Percentiles rank a stretch among this genome's conserved stretches.
Evolutionary conservation across 495 filamentous ascomycete species (phyloP).

Genomic region (Daldinia bambusicola): DNA sequence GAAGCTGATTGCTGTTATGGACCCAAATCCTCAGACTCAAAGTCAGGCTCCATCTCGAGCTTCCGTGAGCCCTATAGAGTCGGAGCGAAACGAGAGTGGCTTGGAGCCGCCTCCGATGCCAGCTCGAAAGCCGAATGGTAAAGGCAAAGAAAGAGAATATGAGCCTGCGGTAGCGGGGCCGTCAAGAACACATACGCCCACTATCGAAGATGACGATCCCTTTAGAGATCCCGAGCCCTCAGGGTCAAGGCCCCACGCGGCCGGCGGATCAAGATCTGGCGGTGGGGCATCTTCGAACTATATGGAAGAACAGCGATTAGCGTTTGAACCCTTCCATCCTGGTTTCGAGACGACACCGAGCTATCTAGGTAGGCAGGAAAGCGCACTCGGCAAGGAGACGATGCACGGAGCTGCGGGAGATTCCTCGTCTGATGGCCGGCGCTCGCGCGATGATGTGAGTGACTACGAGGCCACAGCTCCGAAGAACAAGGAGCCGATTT

Average conservation of each 20-base stretch:
- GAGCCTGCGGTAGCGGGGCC: constrained; percentile 49
- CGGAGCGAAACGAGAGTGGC: constrained; percentile 37
- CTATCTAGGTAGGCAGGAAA: constrained; percentile 52
- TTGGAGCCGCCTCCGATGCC: constrained; percentile 36
- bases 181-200: constrained; percentile 50
- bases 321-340: constrained; percentile 64
- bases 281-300: constrained; percentile 32
- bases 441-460: constrained; percentile 28
- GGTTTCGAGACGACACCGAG: constrained; percentile 56
- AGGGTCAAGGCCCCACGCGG: constrained; percentile 37
- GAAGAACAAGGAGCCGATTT: constrained; percentile 50
- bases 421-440: constrained; percentile 11
- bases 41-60: background rate
- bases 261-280: constrained; percentile 34
- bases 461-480: constrained; percentile 34
- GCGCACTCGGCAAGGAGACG: constrained; percentile 47
- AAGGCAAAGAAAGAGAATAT: constrained; percentile 55
- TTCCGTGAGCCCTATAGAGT: constrained; percentile 39
- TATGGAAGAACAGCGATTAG: constrained; percentile 46
- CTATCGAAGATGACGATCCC: constrained; percentile 55
- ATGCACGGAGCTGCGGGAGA: constrained; percentile 48
- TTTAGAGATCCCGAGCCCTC: constrained; percentile 56
- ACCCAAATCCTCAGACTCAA: constrained; percentile 13
- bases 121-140: constrained; percentile 50
- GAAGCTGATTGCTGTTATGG: constrained; percentile 51